These are phyloP conservation scores for Desmodesmus armatus DNA, from an alignment of 139 green algal species.

Conservation along the genomic window DNA sequence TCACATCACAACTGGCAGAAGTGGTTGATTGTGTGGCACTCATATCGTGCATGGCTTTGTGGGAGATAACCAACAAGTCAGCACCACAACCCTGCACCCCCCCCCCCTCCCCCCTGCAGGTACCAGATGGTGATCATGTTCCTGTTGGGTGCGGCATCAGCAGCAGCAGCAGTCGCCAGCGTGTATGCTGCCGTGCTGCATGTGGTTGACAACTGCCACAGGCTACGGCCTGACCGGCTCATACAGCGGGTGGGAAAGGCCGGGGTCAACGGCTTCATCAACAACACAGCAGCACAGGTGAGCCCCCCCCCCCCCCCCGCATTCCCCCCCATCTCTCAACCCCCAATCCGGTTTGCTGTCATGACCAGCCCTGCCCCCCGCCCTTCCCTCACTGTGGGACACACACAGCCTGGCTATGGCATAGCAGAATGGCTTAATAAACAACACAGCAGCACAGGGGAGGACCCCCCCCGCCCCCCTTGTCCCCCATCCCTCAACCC, in stretches of 20 bases:
- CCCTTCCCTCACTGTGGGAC: too few relatives aligned
- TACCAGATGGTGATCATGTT: constrained; percentile 86
- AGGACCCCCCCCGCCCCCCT: too few relatives aligned
- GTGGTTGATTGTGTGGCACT: neutral
- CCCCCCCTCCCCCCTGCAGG: neutral
- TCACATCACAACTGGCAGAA: neutral
- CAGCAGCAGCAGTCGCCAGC: neutral
- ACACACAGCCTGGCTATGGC: too few relatives aligned
- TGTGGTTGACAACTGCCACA: constrained; percentile 52
- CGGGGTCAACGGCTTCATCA: constrained; percentile 23
- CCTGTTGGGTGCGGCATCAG: constrained; percentile 53
- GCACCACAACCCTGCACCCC: neutral
- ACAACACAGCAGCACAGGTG: constrained; percentile 6
- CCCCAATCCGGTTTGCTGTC: too few relatives aligned
- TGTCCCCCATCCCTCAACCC: too few relatives aligned
- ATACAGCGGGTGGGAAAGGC: neutral
- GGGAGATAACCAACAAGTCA: neutral
- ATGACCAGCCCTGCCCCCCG: too few relatives aligned
- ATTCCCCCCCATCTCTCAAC: too few relatives aligned
- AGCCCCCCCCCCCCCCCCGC: too few relatives aligned
- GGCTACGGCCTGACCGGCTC: constrained; percentile 26
- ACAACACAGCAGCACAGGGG: too few relatives aligned
- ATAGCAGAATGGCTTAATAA: too few relatives aligned
- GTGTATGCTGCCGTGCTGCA: constrained; percentile 42
- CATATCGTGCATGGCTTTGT: too few relatives aligned